A percentile compares a stretch with the other conserved stretches of the same genome.
These are phyloP conservation scores for Arthroderma sp. DNA, from an alignment of 2,329 filamentous ascomycete species.

Conservation along the genomic window DNA sequence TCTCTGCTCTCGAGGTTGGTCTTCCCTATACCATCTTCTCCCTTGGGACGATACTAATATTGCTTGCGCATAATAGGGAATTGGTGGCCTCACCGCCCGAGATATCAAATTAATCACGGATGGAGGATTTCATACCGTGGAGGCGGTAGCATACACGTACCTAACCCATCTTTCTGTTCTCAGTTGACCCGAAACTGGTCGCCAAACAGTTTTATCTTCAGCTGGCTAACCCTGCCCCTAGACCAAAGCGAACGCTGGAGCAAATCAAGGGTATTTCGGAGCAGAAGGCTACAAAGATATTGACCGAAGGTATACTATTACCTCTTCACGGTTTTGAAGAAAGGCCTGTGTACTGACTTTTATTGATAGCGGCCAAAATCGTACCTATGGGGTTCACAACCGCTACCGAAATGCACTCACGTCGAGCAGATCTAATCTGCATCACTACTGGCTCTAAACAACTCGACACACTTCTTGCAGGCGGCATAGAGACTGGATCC, in stretches of 20 bases:
- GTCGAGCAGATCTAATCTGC: slow-evolving; percentile 90
- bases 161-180: slow-evolving; percentile 17
- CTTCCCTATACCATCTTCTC: background rate
- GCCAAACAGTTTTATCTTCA: background rate
- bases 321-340: background rate
- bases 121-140: slow-evolving; percentile 88
- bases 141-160: slow-evolving; percentile 87
- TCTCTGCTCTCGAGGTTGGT: slow-evolving; percentile 71
- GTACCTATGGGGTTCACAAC: slow-evolving; percentile 99
- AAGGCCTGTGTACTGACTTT: too few species aligned
- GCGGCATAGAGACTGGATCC: slow-evolving; percentile 90
- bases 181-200: background rate
- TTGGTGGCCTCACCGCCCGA: slow-evolving; percentile 80
- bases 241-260: slow-evolving; percentile 62
- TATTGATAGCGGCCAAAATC: slow-evolving; percentile 65
- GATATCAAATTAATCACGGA: slow-evolving; percentile 90
- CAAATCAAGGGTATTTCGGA: slow-evolving; percentile 98
- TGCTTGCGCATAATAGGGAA: slow-evolving; percentile 47
- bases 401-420: slow-evolving; percentile 96
- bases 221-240: slow-evolving; percentile 22
- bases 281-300: slow-evolving; percentile 83
- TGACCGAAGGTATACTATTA: slow-evolving; percentile 55
- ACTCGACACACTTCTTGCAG: slow-evolving; percentile 84
- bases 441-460: slow-evolving; percentile 98
- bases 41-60: background rate